Base-by-base conservation (phyloP, 2,329 filamentous ascomycete genomes). In the Alternaria triticimaculans region DNA sequence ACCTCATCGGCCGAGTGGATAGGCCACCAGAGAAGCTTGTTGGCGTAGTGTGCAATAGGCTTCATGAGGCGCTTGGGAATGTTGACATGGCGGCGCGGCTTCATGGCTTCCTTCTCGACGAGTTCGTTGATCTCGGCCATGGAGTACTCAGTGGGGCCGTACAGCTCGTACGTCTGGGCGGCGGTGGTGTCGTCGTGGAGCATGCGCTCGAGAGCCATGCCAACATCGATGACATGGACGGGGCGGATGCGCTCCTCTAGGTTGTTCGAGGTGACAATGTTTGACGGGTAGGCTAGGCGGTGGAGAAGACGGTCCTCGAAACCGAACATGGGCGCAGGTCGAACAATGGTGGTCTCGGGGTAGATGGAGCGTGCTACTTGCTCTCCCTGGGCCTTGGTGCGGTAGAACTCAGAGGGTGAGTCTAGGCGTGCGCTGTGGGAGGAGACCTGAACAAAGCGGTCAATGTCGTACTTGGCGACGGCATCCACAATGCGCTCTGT, bases 381-480 rank as follows among this genome's bases (percentile, higher is more conserved):
- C 84, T 99, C 96, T 71, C 92, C 92, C 76, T 88, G 64, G 86
- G 94, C 91, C 88, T 99, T 99, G 72, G 94, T 97, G 64, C 91
- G 86, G 82, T 92, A 97, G 87, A 95, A 99, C 76, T 96, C 92
- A 11, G 93, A 95, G 3, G 90, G 82, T 18, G 95, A 98, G 71
- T 92, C 86, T 46, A 88, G 86, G 80, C 91, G 85, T 62, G 93
- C 95, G 77, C 95, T 98, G 87, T 96, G 94, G 30, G 94, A 97
- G 10, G 96, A 99, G 73, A 99, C 90, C 75, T 99, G 96, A 69
- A 99, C 94, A 82, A 93, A 99, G 69, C 96, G 90, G 83, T 99
- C 96, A 71, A 97, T 89, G 76, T 99, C 95, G 83, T 99, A 99
- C 83, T 99, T 99, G 75, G 95, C 96, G 57, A 94, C 93, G 57